Evolutionary conservation across 768 basidiomycete genomes (phyloP), one percentile per base, ranked within the genome.

Genomic region (Pleurotus tuber-regium): DNA sequence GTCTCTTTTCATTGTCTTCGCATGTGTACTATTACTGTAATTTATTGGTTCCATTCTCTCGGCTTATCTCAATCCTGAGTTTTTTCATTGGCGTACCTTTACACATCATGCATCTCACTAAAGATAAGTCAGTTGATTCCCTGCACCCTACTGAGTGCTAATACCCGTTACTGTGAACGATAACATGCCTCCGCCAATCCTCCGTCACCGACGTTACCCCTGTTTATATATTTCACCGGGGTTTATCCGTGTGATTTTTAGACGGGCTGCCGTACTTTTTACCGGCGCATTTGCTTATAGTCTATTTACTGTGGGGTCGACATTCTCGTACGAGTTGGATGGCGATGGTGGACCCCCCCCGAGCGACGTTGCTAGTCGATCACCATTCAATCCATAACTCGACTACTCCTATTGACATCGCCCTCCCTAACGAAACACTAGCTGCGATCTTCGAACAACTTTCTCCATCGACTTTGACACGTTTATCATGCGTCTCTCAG

Each of bases 361-460:
- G 18, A 19, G 29, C 41, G 29, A n/a, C 26, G 19, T 36, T 35
- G 35, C 19, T 21, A 5, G 11, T 21, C 33, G 11, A 40, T 33
- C 28, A 31, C 43, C 14, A 28, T 16, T 12, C 23, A 12, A 19
- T 21, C 39, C 21, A n/a, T 35, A 30, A 10, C 9, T 21, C 25
- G 26, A 16, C 49, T 26, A 41, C 49, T 28, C 53, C 41, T 48
- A 51, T 55, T 47, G 58, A 62, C 35, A 59, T 68, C 46, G 57
- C 63, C 14, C 66, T 83, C 8, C 82, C 83, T 11, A 84, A 80
- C 66, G 83, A 85, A 65, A 78, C 75, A 18, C 74, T 84, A 53
- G 60, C 61, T 38, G 65, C 72, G 50, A 78, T 84, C 52, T 77
- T 84, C 58, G 61, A 63, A 26, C 55, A 69, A 18, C 69, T 77